These are phyloP conservation scores for Pharus latifolius DNA, from an alignment of 176 grass and related monocot genomes.

Conservation along the genomic window DNA sequence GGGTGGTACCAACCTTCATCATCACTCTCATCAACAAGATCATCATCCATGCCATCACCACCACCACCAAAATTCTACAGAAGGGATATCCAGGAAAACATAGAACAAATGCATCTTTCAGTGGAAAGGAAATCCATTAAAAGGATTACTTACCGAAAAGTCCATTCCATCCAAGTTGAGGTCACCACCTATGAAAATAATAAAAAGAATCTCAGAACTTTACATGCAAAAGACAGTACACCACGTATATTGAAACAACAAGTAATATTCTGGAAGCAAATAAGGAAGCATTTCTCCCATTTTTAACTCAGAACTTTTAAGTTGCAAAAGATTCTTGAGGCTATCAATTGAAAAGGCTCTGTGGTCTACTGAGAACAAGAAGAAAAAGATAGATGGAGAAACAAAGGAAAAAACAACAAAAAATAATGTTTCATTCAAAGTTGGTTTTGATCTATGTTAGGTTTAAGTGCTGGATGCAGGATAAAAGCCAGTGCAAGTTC, in stretches of 20 bases:
- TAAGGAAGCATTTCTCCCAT: not conserved
- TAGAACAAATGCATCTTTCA: not conserved
- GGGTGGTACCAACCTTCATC: constrained; percentile 57
- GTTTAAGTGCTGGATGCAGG: not conserved
- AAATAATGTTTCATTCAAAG: not conserved
- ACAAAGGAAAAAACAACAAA: no score
- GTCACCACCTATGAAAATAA: constrained; percentile 28
- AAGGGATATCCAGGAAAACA: constrained; percentile 19
- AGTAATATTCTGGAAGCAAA: not conserved
- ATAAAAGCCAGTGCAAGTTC: no score
- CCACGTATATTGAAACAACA: no score
- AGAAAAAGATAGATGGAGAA: not conserved
- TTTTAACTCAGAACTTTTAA: not conserved
- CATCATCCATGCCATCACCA: no score
- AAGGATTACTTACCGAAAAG: constrained; percentile 49
- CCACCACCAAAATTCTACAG: constrained; percentile 63
- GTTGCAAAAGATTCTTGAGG: not conserved
- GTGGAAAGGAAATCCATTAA: not conserved
- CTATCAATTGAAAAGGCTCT: not conserved
- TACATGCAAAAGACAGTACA: not conserved
- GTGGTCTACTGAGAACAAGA: no score
- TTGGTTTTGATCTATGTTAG: not conserved
- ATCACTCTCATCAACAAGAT: constrained; percentile 67
- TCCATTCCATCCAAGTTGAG: constrained; percentile 94
- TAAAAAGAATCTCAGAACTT: not conserved